Conservation (phyloP, 225 moss, liverwort and hornwort species). For the Sphagnum contortum region DNA sequence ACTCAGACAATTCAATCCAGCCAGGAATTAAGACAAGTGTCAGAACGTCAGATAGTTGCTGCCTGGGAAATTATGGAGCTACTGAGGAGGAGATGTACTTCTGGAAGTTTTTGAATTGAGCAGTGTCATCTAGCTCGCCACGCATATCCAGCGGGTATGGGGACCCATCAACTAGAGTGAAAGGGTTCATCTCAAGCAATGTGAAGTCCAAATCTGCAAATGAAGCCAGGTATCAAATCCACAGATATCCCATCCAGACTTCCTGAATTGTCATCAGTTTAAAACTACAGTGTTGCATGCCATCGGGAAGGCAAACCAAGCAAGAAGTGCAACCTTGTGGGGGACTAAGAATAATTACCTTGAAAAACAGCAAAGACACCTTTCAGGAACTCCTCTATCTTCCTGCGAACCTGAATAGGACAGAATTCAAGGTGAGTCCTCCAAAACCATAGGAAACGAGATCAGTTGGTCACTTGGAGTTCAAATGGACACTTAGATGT, state of each 20-base stretch:
- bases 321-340: too few species aligned
- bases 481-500: too few species aligned
- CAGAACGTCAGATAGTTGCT: too few species aligned
- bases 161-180: constrained; percentile 65
- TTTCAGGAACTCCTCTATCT: constrained; percentile 62
- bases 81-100: constrained; percentile 35
- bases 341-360: constrained; percentile 20
- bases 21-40: too few species aligned
- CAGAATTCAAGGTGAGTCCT: not conserved
- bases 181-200: constrained; percentile 93
- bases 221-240: not conserved
- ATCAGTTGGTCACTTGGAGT: too few species aligned
- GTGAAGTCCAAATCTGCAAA: constrained; percentile 88
- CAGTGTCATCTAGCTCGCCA: constrained; percentile 98
- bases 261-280: too few species aligned
- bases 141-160: constrained; percentile 97
- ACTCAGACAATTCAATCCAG: too few species aligned
- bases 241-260: too few species aligned
- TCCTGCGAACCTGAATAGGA: constrained; percentile 50
- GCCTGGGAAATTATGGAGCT: too few species aligned
- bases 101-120: constrained; percentile 87
- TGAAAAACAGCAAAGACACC: constrained; percentile 63
- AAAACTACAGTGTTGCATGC: too few species aligned
- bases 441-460: too few species aligned
- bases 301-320: too few species aligned